Evolutionary conservation across 257 asterid genomes (phyloP), one percentile per base, ranked within the genome.

Genomic region (Henckelia pumila): DNA sequence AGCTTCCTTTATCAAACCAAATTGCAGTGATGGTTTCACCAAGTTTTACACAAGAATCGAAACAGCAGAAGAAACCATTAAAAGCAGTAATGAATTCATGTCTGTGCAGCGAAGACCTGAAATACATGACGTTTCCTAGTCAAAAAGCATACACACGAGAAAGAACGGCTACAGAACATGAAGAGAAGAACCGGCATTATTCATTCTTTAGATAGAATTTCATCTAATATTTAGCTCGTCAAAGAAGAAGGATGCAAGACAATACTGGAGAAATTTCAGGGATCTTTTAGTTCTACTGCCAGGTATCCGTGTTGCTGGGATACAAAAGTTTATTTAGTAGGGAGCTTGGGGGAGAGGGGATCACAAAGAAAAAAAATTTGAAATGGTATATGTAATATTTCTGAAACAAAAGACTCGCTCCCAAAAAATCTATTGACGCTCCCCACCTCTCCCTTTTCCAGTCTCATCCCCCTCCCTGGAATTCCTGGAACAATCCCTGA

Each of bases 91-190:
- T 28, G 62, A 77, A 56, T 56, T 62, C 44, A 37, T 8, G 35
- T 21, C 56, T 24, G 47, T 52, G 35, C n/a, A 58, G 62, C 71
- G 68, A 25, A 67, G 70, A 59, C 85, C 94, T 86, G 84, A 66
- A 71, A 70, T 14, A 30, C 37, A 22, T n/a, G 57, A 32, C 29
- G 7, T 60, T 60, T 56, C 49, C 71, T 4, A n/a, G 50, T 79
- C 55, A 72, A 60, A 11, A 19, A n/a, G 17, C 7, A 19, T 24
- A 8, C 8, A 8, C 17, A 37, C 14, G 19, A 21, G 37, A 64
- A 59, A 65, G n/a, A 20, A 30, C 30, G 22, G 47, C 4, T 58
- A 49, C n/a, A 70, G n/a, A 14, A 30, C 61, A 49, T 9, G 37
- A 24, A 1, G 58, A 52, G 61, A 35, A 35, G 47, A 37, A 17